These are phyloP conservation scores for Akebia trifoliata DNA, from an alignment of 164 flowering plant species.

Conservation along the genomic window DNA sequence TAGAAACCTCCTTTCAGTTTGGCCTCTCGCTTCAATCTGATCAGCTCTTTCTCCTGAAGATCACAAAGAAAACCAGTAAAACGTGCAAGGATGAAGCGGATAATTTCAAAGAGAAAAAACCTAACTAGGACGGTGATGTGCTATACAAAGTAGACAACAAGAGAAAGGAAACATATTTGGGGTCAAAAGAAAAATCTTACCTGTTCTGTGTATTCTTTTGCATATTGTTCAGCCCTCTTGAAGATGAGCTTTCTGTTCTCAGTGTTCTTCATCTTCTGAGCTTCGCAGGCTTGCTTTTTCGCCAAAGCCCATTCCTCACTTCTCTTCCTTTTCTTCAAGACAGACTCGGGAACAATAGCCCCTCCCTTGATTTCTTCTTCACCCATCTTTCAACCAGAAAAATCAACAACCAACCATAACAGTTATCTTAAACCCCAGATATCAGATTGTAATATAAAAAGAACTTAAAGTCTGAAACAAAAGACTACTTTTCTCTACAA, in stretches of 20 bases:
- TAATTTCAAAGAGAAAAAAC: background rate
- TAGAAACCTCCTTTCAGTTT: constrained; percentile 61
- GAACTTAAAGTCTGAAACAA: background rate
- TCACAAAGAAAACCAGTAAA: background rate
- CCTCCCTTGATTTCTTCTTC: constrained; percentile 31
- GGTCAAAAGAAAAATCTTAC: constrained; percentile 4
- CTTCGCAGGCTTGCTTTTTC: constrained; percentile 28
- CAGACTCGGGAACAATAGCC: constrained; percentile 46
- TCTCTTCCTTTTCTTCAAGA: constrained; percentile 55
- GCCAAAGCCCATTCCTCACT: constrained; percentile 51
- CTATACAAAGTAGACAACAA: too few species aligned
- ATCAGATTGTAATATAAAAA: background rate
- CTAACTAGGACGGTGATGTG: too few species aligned
- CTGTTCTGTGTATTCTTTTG: constrained; percentile 43
- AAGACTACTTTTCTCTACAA: too few species aligned
- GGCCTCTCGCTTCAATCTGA: constrained; percentile 54
- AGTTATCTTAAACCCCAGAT: background rate
- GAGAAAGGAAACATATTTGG: background rate
- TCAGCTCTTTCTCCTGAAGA: constrained; percentile 41
- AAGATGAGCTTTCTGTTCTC: constrained; percentile 47
- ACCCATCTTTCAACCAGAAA: constrained; percentile 30
- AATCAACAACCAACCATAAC: background rate
- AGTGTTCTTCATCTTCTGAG: constrained; percentile 35
- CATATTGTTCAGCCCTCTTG: constrained; percentile 42
- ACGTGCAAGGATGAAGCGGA: background rate